Evolutionary conservation across 2,329 filamentous ascomycete genomes (phyloP), one percentile per base, ranked within the genome.

Genomic region (Aspergillus tamarii): DNA sequence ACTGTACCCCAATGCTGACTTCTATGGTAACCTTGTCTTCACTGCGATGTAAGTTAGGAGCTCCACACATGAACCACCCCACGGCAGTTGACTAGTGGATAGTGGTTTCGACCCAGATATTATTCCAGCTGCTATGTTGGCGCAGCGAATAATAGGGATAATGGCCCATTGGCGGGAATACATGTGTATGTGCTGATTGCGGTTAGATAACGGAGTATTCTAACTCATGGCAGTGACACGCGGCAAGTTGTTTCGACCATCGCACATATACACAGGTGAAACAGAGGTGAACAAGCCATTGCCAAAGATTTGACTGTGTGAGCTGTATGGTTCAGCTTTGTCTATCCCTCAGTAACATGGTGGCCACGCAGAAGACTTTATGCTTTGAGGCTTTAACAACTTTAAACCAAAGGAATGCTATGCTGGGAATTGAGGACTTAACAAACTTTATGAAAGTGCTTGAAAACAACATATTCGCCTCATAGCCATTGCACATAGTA

Each of bases 21-120:
- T 83, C n/a, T 82, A 79, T 65, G 79, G 77, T 6, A 75, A 75
- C 61, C 82, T 83, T 56, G 71, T 81, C 14, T 82, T 80, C 61
- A 79, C 75, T 0, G 80, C 74, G 4, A 73, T 82, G 77, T 77
- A 62, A 64, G 74, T 12, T 48, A 28, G 8, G 4, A 14, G n/a
- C 28, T 19, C 48, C 8, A 21, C 28, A 21, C 4, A 12, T 32
- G 9, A 23, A 21, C 4, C 2, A 30, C 3, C 1, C 16, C 19
- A 16, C 10, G 5, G 10, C 19, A 32, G 6, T 26, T 52, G 26
- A 52, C 26, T 11, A 16, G 14, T 19, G 23, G 6, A 69, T 64
- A 74, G 72, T 23, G 73, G 73, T 1, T 71, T 74, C 36, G 69
- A 75, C 23, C 61, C 70, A 1, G 73, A 76, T 12, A 68, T 73